Base-by-base conservation (phyloP, 352 stramenopile species). In the Phytophthora sp. region DNA sequence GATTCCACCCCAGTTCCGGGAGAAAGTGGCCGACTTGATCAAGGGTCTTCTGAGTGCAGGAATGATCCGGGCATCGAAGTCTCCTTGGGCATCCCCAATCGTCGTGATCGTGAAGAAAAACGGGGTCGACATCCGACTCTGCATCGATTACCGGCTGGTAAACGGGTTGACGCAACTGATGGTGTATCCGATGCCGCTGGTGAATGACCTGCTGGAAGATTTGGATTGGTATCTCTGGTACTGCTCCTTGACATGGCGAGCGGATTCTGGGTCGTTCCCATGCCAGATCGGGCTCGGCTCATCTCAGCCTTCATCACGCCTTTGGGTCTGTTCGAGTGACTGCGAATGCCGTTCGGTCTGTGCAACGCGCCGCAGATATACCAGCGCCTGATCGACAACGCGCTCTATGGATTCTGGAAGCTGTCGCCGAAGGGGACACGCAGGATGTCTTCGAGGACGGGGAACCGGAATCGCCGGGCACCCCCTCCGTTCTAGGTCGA, bases 291-390 rank as follows among this genome's bases (percentile, higher is more conserved):
- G 0, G 59, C 66, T 0, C 26, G 38, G 2, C 17, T 35, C 8
- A 63, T 72, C 42, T 72, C 60, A 0, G 66, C 61, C 0, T 76
- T 71, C 35, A 60, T 71, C 35, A 68, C 52, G 0, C 66, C 60
- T 2, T 54, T 68, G 5, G 61, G 50, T 1, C 42, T 63, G 18
- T 68, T 68, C 34, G 49, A 75, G 30, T 75, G 66, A 61, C 32
- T 31, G 0, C 21, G 61, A 1, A 75, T 75, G 66, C 54, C 60
- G 7, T 71, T 68, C 24, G 54, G 59, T 0, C 21, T 74, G 2
- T 60, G 42, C 28, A 74, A 74, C 26, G 59, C 53, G 3, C 66
- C 66, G 5, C 59, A 70, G 26, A 64, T 74, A 7, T 74, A 74
- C 26, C 60, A 75, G 12, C 49, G 55, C 0, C 41, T 75, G 23